Evolutionary conservation across 2,329 filamentous ascomycete species (phyloP), one percentile per base, ranked within the genome.

Genomic region (Microcera coccophila): DNA sequence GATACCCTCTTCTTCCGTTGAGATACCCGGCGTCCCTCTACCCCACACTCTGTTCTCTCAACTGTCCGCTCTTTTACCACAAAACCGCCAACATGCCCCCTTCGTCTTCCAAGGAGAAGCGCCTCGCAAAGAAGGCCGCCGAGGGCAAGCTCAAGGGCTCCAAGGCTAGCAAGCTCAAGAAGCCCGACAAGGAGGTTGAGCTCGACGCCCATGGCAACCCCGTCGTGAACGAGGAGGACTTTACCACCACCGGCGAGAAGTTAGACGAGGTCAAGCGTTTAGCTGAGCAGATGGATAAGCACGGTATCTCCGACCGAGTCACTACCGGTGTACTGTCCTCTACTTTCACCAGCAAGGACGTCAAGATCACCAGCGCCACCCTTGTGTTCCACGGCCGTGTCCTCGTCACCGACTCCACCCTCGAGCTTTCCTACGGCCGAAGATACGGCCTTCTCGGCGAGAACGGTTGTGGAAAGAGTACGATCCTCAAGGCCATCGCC

Each of bases 401-500:
- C 57, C 83, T 98, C 48, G 87, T 98, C 72, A 91, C 84, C 65
- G 93, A 98, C 71, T 87, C 87, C 52, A 94, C 84, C 38, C 78
- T 98, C 67, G 94, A 98, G 71, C 79, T 98, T 62, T 91, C 87
- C 66, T 93, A 89, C 66, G 90, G 87, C 55, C 87, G 90, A 61
- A 83, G 93, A 62, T 98, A 98, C 67, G 93, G 93, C 67, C 77
- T 98, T 45, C 75, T 98, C 53, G 93, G 93, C 63, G 93, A 98
- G 80, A 98, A 98, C 85, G 93, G 93, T 55, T 98, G 93, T 71
- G 93, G 93, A 68, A 98, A 98, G 79, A 94, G 87, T 53, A 98
- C 93, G n/a, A 72, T 98, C 24, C 81, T 98, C 65, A 97, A 96
- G 76, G 82, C 93, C 55, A 95, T 98, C 65, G 85, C 86, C 59